phyloP scores from a whole-genome alignment of 2,329 filamentous ascomycete genomes.

The Graphilbum ipis-grandicollis region DNA sequence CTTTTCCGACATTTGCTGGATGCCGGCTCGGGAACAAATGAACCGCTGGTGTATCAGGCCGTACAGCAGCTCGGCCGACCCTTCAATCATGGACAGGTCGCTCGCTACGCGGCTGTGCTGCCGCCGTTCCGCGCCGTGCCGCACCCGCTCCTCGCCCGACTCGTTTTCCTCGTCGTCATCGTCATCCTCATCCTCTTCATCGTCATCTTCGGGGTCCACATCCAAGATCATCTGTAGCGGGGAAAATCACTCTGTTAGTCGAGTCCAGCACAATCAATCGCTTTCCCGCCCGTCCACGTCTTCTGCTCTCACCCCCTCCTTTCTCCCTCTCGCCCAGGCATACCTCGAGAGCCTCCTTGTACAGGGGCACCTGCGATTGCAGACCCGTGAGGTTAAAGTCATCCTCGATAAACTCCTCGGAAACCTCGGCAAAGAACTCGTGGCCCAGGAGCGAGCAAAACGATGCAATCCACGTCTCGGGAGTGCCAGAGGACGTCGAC shows the following conservation, averaged over 20 bases:
- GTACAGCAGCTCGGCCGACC: slow-evolving; percentile 94
- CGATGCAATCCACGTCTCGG: slow-evolving; percentile 93
- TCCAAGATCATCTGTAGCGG: slow-evolving; percentile 73
- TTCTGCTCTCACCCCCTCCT: background rate
- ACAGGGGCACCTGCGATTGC: slow-evolving; percentile 92
- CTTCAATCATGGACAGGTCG: slow-evolving; percentile 90
- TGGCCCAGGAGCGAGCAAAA: slow-evolving; percentile 93
- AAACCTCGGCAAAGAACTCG: slow-evolving; percentile 97
- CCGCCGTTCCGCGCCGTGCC: slow-evolving; percentile 46
- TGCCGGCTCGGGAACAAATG: slow-evolving; percentile 88
- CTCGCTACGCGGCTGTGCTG: slow-evolving; percentile 74
- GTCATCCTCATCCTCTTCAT: slow-evolving; percentile 72
- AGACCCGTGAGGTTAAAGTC: slow-evolving; percentile 97
- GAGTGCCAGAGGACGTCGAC: slow-evolving; percentile 42
- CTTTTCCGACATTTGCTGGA: slow-evolving; percentile 98
- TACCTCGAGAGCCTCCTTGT: slow-evolving; percentile 91
- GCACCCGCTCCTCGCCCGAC: slow-evolving; percentile 44
- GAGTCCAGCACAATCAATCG: no score
- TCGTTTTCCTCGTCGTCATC: slow-evolving; percentile 59
- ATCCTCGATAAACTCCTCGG: slow-evolving; percentile 98
- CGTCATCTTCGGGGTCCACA: slow-evolving; percentile 87
- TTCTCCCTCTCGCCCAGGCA: background rate
- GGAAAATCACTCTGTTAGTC: no score
- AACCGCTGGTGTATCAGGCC: slow-evolving; percentile 97
- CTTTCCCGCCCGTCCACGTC: no score